Conservation (phyloP, 768 basidiomycete species). For the Porphyrellus cyaneotinctus region DNA sequence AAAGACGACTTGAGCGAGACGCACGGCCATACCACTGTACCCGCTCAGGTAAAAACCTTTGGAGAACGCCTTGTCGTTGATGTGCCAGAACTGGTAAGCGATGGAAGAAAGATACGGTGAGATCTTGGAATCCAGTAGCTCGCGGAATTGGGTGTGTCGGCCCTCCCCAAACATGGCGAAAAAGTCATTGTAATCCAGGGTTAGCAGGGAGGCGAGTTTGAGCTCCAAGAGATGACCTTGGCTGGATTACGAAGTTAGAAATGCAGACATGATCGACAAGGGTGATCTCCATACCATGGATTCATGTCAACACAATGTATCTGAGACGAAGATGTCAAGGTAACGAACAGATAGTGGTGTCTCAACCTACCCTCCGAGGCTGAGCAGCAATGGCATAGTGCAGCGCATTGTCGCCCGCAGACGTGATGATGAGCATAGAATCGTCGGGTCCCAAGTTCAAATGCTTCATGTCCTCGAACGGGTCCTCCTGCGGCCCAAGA, state of each 20-base stretch:
- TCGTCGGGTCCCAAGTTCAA: slow-evolving; percentile 57
- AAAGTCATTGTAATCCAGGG: slow-evolving; percentile 56
- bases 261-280: background rate
- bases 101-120: slow-evolving; percentile 65
- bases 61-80: slow-evolving; percentile 47
- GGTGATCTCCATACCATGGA: slow-evolving; percentile 40
- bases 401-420: slow-evolving; percentile 75
- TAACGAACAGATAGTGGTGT: background rate
- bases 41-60: slow-evolving; percentile 64
- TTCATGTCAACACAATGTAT: slow-evolving; percentile 77
- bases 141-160: slow-evolving; percentile 53
- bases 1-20: slow-evolving; percentile 57
- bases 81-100: slow-evolving; percentile 76
- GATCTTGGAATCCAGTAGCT: slow-evolving; percentile 54
- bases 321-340: slow-evolving; percentile 17
- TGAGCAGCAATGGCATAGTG: slow-evolving; percentile 70
- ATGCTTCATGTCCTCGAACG: slow-evolving; percentile 65
- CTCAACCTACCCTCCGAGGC: slow-evolving; percentile 45
- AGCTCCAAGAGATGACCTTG: slow-evolving; percentile 78
- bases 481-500: slow-evolving; percentile 53
- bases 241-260: slow-evolving; percentile 26
- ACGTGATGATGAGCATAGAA: slow-evolving; percentile 69
- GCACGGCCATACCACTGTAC: slow-evolving; percentile 65
- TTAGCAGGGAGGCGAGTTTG: slow-evolving; percentile 63
- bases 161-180: slow-evolving; percentile 68